A percentile compares a stretch with the other conserved stretches of the same genome.
These are phyloP conservation scores for Aegle marmelos DNA, from an alignment of 345 rosid genomes.

Conservation along the genomic window DNA sequence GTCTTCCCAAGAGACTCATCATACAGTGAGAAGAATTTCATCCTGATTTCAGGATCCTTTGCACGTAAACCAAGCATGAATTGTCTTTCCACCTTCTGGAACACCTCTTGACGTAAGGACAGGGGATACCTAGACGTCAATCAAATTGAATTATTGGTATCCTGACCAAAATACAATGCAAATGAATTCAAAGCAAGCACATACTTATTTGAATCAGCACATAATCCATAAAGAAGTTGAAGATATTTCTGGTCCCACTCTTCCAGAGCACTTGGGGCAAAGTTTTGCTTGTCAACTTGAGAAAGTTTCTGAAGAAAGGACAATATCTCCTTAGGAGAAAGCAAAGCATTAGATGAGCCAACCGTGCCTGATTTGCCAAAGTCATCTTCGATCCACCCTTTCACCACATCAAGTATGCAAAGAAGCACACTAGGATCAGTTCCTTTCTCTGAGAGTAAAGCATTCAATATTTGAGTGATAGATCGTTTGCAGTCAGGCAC, in stretches of 20 bases:
- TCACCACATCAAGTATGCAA: conserved; percentile 81
- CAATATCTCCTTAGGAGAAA: conserved; percentile 72
- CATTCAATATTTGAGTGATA: conserved; percentile 70
- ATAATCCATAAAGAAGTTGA: conserved; percentile 82
- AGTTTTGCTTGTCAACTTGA: conserved; percentile 83
- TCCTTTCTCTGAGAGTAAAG: conserved; percentile 85
- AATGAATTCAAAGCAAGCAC: conserved; percentile 16
- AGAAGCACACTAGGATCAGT: conserved; percentile 91
- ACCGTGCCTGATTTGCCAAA: conserved; percentile 57
- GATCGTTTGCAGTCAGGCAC: conserved; percentile 83
- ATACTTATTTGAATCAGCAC: conserved; percentile 87
- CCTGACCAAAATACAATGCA: conserved; percentile 12
- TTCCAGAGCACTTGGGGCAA: conserved; percentile 58
- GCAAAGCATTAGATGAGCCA: conserved; percentile 52
- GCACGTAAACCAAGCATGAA: conserved; percentile 97
- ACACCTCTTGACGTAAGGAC: conserved; percentile 82
- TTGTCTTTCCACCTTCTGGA: conserved; percentile 94
- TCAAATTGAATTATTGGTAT: conserved; percentile 18
- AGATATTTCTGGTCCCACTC: conserved; percentile 98
- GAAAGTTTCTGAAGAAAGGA: conserved; percentile 86
- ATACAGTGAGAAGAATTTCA: conserved; percentile 79
- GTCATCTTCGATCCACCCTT: conserved; percentile 91
- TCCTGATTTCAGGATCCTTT: conserved; percentile 86
- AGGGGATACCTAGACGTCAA: conserved; percentile 56
- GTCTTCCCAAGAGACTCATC: conserved; percentile 79